Base-by-base conservation (phyloP, 164 flowering plant genomes). In the Warburgia ugandensis region DNA sequence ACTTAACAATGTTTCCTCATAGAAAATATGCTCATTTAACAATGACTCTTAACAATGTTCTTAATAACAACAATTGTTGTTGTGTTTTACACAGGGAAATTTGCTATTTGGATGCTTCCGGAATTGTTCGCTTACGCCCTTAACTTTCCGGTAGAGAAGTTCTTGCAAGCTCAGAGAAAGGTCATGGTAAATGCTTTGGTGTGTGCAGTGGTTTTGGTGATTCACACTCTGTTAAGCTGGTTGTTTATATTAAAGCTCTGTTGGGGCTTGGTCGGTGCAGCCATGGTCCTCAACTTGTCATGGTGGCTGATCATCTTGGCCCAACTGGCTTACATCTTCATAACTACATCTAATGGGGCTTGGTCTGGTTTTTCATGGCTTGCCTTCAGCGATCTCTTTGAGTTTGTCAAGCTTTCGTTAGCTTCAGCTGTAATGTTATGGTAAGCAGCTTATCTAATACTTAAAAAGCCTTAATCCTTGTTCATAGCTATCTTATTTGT, bases 391-490 rank as follows among this genome's bases (percentile, higher is more conserved):
- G 77, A 81, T 38, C 59, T 81, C 36, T 81, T 54, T 59, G 76
- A 69, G 0, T 76, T 81, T 48, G 70, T 80, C 36, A 75, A 75
- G 65, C 82, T 83, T 40, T 83, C 86, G 35, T 22, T 83, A 50
- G 84, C 86, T 22, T 83, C 91, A 54, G 86, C 76, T 56, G 66
- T 80, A 1, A 83, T 83, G 91, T n/a, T 83, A 30, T 83, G 84
- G 91, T 83, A 16, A 71, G 35, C n/a, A n/a, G n/a, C n/a, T n/a
- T n/a, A n/a, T n/a, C n/a, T n/a, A n/a, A n/a, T n/a, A n/a, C n/a
- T n/a, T n/a, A n/a, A n/a, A n/a, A n/a, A n/a, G n/a, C n/a, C n/a
- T n/a, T n/a, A n/a, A n/a, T n/a, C n/a, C n/a, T n/a, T n/a, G n/a
- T n/a, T n/a, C n/a, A n/a, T n/a, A n/a, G n/a, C n/a, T n/a, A n/a